phyloP scores from a whole-genome alignment of 768 basidiomycete species.

The Trametes cinnabarina region DNA sequence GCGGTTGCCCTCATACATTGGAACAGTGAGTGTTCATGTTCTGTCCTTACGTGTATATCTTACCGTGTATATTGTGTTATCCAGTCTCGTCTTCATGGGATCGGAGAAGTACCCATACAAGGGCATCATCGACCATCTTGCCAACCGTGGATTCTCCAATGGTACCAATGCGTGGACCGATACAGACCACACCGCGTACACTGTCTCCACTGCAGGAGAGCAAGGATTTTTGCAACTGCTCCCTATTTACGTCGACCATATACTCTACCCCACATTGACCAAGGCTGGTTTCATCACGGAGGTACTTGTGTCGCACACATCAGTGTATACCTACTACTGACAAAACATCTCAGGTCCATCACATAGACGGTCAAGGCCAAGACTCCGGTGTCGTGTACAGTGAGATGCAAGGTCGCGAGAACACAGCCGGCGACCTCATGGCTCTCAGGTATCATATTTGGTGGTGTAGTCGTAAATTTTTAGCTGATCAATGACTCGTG shows the following conservation, averaged over 20 bases:
- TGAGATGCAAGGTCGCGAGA: slow-evolving; percentile 96
- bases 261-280: slow-evolving; percentile 93
- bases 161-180: slow-evolving; percentile 98
- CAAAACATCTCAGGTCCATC: slow-evolving; percentile 65
- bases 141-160: slow-evolving; percentile 89
- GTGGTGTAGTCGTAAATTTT: not conserved
- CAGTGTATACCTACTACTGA: not conserved
- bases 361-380: slow-evolving; percentile 86
- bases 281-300: slow-evolving; percentile 78
- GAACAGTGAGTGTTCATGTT: slow-evolving; percentile 70
- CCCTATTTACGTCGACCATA: slow-evolving; percentile 93
- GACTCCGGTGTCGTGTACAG: slow-evolving; percentile 96
- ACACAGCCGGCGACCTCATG: slow-evolving; percentile 90
- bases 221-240: slow-evolving; percentile 86
- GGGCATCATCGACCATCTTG: slow-evolving; percentile 91
- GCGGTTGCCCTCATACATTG: slow-evolving; percentile 92
- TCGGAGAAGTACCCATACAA: slow-evolving; percentile 96
- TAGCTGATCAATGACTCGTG: not conserved
- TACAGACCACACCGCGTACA: slow-evolving; percentile 93
- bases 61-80: not conserved
- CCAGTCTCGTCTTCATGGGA: slow-evolving; percentile 89
- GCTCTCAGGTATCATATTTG: slow-evolving; percentile 55
- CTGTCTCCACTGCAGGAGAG: slow-evolving; percentile 91
- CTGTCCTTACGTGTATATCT: slow-evolving; percentile 9
- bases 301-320: slow-evolving; percentile 16